Conservation (phyloP, 495 filamentous ascomycete species). For the Aspergillus steynii region DNA sequence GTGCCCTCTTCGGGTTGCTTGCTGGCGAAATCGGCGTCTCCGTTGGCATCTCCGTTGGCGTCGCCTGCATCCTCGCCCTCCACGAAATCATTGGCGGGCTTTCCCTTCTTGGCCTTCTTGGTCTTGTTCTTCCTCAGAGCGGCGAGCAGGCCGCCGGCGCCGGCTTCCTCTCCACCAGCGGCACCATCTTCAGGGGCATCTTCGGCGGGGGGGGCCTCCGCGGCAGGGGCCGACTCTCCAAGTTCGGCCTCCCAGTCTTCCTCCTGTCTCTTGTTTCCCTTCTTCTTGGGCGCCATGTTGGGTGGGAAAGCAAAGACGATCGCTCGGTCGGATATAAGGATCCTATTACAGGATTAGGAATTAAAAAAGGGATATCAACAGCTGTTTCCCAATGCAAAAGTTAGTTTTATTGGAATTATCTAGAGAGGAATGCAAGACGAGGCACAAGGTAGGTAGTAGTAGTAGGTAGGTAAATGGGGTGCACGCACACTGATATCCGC, state of each 20-base stretch:
- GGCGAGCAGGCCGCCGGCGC: conserved; percentile 71
- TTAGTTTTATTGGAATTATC: neutral
- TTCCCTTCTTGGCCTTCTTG: conserved; percentile 92
- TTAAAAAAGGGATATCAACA: neutral
- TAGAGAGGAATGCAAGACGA: neutral
- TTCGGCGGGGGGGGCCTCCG: conserved; percentile 47
- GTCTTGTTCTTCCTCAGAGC: conserved; percentile 84
- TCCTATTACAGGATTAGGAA: neutral
- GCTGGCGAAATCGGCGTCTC: conserved; percentile 51
- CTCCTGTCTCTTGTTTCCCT: conserved; percentile 81
- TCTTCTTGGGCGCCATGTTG: conserved; percentile 86
- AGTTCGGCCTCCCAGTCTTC: conserved; percentile 98
- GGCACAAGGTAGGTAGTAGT: neutral
- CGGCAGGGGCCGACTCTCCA: conserved; percentile 67
- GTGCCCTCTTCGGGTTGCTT: conserved; percentile 84
- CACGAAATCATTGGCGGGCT: conserved; percentile 67
- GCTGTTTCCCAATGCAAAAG: neutral
- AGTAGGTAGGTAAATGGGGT: conserved; percentile 5
- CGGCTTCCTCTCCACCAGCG: conserved; percentile 54
- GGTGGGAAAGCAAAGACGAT: neutral
- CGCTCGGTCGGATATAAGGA: neutral
- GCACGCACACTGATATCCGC: conserved; percentile 18
- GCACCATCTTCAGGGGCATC: conserved; percentile 37
- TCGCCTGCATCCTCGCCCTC: conserved; percentile 65
- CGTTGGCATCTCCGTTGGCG: conserved; percentile 28